These are phyloP conservation scores for Dimargaris verticillata DNA, from an alignment of 192 early-diverging fungal genomes.

Conservation along the genomic window DNA sequence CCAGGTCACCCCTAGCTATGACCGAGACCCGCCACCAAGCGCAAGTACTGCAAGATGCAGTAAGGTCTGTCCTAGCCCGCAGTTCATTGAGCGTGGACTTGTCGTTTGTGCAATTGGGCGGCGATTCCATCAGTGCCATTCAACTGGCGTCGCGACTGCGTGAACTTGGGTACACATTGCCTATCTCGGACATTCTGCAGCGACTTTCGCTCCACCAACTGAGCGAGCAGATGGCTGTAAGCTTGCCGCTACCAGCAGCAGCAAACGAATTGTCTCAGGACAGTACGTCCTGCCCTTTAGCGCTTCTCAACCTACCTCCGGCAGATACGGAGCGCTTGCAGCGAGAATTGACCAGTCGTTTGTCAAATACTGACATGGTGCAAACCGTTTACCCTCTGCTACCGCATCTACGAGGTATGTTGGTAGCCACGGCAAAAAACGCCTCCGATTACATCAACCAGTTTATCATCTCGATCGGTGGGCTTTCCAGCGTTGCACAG, in stretches of 20 bases:
- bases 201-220: too few relatives aligned
- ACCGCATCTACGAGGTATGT: background rate
- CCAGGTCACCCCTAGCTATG: too few relatives aligned
- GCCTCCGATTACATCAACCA: background rate
- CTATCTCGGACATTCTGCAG: background rate
- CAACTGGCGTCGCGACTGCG: background rate
- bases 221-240: too few relatives aligned
- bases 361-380: background rate
- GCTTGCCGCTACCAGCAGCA: too few relatives aligned
- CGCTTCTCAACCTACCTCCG: background rate
- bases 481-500: background rate
- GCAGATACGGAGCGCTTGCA: background rate
- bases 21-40: background rate
- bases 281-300: background rate
- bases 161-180: background rate
- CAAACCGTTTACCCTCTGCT: background rate
- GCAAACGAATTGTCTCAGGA: too few relatives aligned
- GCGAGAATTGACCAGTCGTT: background rate
- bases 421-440: background rate
- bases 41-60: background rate
- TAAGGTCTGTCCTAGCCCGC: background rate
- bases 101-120: background rate
- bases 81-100: background rate
- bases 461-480: background rate
- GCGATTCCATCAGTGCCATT: slow-evolving; percentile 3